These are phyloP conservation scores for Ambrosia artemisiifolia DNA, from an alignment of 129 eudicot species.

Conservation along the genomic window DNA sequence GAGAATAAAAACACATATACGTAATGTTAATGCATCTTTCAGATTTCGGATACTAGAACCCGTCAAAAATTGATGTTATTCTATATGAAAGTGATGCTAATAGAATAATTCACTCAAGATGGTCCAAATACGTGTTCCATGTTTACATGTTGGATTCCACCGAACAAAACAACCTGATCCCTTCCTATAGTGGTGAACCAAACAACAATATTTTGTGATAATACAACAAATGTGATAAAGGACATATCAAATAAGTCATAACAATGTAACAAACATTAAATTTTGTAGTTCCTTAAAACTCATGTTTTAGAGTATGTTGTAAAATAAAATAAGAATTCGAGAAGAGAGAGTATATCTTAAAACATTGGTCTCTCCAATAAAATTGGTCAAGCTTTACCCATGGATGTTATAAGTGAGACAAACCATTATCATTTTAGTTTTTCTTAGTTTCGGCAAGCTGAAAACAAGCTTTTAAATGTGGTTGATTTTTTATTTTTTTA, in stretches of 20 bases:
- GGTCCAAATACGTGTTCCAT: conserved; percentile 12
- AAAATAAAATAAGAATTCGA: not conserved
- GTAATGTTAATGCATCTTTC: conserved; percentile 22
- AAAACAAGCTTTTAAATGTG: too few relatives aligned
- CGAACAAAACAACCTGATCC: not conserved
- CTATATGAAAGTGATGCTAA: conserved; percentile 11
- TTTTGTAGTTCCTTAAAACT: not conserved
- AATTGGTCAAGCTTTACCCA: too few relatives aligned
- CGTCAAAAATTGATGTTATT: conserved; percentile 9
- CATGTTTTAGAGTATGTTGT: not conserved
- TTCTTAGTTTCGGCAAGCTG: too few relatives aligned
- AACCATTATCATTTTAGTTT: too few relatives aligned
- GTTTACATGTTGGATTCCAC: conserved; percentile 25
- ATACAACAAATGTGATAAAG: not conserved
- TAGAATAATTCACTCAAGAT: conserved; percentile 16
- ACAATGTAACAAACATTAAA: not conserved
- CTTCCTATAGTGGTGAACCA: not conserved
- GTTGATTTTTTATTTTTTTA: too few relatives aligned
- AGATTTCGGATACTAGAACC: not conserved
- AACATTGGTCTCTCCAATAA: too few relatives aligned
- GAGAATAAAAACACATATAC: conserved; percentile 17
- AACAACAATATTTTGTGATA: not conserved
- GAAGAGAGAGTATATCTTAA: too few relatives aligned
- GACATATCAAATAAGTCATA: not conserved
- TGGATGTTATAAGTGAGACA: too few relatives aligned